These are phyloP conservation scores for Achaetomiella virescens DNA, from an alignment of 495 filamentous ascomycete species.

Conservation along the genomic window DNA sequence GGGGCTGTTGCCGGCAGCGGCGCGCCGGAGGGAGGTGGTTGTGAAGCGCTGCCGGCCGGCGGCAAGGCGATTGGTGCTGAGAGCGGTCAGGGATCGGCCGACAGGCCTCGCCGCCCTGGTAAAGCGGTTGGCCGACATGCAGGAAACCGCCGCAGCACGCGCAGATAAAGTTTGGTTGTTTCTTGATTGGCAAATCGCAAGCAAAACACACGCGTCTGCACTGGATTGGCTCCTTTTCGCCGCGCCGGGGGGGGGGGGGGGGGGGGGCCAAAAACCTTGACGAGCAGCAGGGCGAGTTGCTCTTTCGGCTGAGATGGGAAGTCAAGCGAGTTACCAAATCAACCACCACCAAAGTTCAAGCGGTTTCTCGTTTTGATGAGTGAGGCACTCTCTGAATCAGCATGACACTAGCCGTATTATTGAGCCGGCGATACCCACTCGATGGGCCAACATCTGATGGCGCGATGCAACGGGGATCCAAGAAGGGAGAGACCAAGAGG, in stretches of 20 bases:
- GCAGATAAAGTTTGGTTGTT: neutral
- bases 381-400: neutral
- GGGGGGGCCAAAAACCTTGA: no score
- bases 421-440: conserved; percentile 11
- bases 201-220: conserved; percentile 5
- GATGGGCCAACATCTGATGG: neutral
- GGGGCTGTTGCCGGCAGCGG: conserved; percentile 7
- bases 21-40: conserved; percentile 20
- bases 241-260: no score
- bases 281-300: neutral
- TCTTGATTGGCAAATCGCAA: conserved; percentile 11
- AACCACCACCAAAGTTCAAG: neutral
- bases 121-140: conserved; percentile 30
- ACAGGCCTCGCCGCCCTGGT: conserved; percentile 27
- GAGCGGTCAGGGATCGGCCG: conserved; percentile 18
- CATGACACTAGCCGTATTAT: neutral
- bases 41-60: conserved; percentile 19
- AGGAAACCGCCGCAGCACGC: conserved; percentile 16
- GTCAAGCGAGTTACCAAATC: neutral
- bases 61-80: neutral
- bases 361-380: neutral
- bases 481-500: neutral
- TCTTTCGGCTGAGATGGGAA: neutral
- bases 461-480: neutral
- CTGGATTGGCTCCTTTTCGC: conserved; percentile 10